These are phyloP conservation scores for Aegilops speltoides DNA, from an alignment of 176 grass and related monocot genomes.

Conservation along the genomic window DNA sequence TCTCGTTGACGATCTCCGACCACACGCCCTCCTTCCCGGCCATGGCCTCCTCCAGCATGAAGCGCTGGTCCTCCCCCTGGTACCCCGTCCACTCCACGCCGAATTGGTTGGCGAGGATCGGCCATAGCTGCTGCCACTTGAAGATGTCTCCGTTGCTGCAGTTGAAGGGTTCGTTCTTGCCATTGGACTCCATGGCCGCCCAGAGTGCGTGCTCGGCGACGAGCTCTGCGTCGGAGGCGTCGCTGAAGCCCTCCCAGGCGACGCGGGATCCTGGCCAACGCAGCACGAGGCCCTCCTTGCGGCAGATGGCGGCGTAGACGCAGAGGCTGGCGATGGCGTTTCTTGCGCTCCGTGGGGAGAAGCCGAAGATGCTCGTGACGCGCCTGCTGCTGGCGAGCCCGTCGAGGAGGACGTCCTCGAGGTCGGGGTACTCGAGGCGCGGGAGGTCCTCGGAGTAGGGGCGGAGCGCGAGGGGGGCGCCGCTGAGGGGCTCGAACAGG, in stretches of 20 bases:
- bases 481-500: slow-evolving; percentile 20
- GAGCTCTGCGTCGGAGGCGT: too few species aligned
- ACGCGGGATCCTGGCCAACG: too few species aligned
- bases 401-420: slow-evolving; percentile 48
- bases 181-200: too few species aligned
- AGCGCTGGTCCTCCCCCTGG: slow-evolving; percentile 40
- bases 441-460: slow-evolving; percentile 52
- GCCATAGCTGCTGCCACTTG: too few species aligned
- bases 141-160: too few species aligned
- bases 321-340: too few species aligned
- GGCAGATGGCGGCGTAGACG: too few species aligned
- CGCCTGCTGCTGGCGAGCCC: slow-evolving; percentile 18
- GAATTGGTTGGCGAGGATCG: slow-evolving; percentile 15
- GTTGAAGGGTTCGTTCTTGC: too few species aligned
- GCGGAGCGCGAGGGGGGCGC: not conserved
- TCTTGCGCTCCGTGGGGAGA: too few species aligned
- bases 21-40: slow-evolving; percentile 46
- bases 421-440: slow-evolving; percentile 30
- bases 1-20: slow-evolving; percentile 47
- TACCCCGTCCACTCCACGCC: slow-evolving; percentile 42
- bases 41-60: slow-evolving; percentile 43
- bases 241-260: too few species aligned
- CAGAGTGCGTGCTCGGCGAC: too few species aligned
- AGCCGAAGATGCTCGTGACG: slow-evolving; percentile 23
- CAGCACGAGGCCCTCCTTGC: too few species aligned